Conservation (phyloP, 352 stramenopile genomes). For the Globisporangium recalcitrans region DNA sequence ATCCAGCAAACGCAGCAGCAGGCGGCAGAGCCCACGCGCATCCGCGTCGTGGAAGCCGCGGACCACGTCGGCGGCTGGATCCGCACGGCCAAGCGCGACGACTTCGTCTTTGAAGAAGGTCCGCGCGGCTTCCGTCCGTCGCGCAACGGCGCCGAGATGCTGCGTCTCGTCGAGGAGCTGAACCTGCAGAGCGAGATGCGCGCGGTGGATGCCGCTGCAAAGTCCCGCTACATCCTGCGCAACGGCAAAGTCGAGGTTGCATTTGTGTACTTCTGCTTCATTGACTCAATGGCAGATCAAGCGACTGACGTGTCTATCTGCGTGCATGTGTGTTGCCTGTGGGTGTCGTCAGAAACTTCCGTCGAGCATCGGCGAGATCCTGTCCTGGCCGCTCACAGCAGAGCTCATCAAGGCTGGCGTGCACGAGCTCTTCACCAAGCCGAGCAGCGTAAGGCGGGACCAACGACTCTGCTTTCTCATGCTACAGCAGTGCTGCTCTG, state of each 20-base stretch:
- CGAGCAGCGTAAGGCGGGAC: slow-evolving; percentile 15
- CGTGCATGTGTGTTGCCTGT: not conserved
- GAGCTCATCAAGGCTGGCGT: slow-evolving; percentile 52
- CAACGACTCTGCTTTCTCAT: not conserved
- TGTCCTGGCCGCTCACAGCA: slow-evolving; percentile 58
- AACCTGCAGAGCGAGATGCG: slow-evolving; percentile 58
- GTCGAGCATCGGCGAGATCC: slow-evolving; percentile 39
- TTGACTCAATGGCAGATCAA: too few relatives aligned
- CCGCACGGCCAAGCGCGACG: slow-evolving; percentile 44
- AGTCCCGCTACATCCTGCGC: slow-evolving; percentile 72
- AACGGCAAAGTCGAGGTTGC: slow-evolving; percentile 53
- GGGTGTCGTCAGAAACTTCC: slow-evolving; percentile 58
- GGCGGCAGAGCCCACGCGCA: slow-evolving; percentile 22
- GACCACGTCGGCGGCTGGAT: slow-evolving; percentile 62
- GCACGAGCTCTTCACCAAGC: slow-evolving; percentile 55
- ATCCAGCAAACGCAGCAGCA: slow-evolving; percentile 20
- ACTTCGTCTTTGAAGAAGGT: slow-evolving; percentile 80
- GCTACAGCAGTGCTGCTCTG: too few relatives aligned
- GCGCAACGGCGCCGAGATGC: slow-evolving; percentile 79
- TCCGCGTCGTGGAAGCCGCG: slow-evolving; percentile 68
- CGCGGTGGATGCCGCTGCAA: slow-evolving; percentile 50
- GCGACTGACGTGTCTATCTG: too few relatives aligned
- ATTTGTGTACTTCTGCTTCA: too few relatives aligned
- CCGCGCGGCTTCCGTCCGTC: slow-evolving; percentile 81
- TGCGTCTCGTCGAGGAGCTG: slow-evolving; percentile 79